Conservation (phyloP, 768 basidiomycete species). For the Dacryopinax spathularia region DNA sequence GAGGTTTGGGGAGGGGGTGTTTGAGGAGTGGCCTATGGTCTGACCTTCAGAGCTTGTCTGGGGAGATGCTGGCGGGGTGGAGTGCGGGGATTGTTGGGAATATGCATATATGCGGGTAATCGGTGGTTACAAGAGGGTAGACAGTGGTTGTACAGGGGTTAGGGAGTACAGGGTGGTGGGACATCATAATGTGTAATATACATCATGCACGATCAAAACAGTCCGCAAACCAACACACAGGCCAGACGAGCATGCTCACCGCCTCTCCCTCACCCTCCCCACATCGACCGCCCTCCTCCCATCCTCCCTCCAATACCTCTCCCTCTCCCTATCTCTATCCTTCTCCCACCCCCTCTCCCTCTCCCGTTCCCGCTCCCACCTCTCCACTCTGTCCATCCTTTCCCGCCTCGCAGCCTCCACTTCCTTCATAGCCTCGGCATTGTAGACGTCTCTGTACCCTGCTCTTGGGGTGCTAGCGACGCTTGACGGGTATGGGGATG, state of each 20-base stretch:
- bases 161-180: not conserved
- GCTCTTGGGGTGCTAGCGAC: conserved; percentile 22
- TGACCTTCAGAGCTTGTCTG: conserved; percentile 12
- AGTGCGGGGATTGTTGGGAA: not conserved
- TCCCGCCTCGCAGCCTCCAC: conserved; percentile 17
- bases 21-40: conserved; percentile 69
- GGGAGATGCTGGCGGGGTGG: not conserved
- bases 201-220: not conserved
- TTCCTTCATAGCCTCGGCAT: conserved; percentile 54
- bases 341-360: not conserved
- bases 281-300: not conserved
- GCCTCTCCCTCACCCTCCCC: not conserved
- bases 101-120: not conserved
- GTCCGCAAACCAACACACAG: not conserved
- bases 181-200: not conserved
- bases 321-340: not conserved
- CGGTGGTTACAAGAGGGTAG: not conserved
- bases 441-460: conserved; percentile 58
- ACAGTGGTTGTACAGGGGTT: not conserved
- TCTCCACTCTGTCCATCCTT: not conserved
- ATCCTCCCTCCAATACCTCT: not conserved
- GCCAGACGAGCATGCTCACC: no score
- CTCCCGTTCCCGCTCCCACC: not conserved
- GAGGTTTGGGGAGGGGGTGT: conserved; percentile 70
- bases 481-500: conserved; percentile 47